Evolutionary conservation across 176 grass and related monocot species (phyloP).

Genomic region (Eragrostis nindensis): DNA sequence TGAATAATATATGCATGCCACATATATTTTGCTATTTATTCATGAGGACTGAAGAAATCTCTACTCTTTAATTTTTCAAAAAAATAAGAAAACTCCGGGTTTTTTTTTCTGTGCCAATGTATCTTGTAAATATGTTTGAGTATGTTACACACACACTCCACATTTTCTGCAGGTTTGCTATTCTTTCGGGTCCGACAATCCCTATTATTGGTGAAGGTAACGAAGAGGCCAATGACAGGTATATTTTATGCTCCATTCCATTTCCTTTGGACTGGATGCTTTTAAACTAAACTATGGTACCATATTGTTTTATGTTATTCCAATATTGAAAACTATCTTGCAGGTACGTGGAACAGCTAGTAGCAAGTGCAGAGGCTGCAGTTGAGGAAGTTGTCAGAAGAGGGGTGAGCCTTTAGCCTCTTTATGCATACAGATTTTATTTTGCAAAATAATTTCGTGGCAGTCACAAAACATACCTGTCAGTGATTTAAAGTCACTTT

Average conservation of each 20-base stretch:
- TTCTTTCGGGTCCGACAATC: conserved; percentile 93
- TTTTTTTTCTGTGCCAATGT: neutral
- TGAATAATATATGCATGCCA: conserved; percentile 16
- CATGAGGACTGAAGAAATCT: neutral
- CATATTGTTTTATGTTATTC: conserved; percentile 28
- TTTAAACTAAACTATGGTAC: conserved; percentile 12
- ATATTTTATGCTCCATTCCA: conserved; percentile 33
- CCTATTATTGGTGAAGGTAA: conserved; percentile 98
- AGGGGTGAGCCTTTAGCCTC: conserved; percentile 69
- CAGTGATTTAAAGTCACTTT: conserved; percentile 10
- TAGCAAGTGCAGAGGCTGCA: conserved; percentile 91
- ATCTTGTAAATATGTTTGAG: conserved; percentile 21
- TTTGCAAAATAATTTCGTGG: neutral
- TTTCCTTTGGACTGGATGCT: conserved; percentile 9
- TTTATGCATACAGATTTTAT: neutral
- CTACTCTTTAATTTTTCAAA: conserved; percentile 7
- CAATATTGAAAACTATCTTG: conserved; percentile 36
- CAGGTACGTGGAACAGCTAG: conserved; percentile 94
- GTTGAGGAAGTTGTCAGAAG: conserved; percentile 86
- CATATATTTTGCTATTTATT: conserved; percentile 17
- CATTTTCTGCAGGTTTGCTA: conserved; percentile 71
- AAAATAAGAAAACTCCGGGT: too few species aligned
- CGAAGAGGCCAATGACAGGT: conserved; percentile 98
- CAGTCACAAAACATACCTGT: neutral
- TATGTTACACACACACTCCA: conserved; percentile 20